Evolutionary conservation across 2,329 filamentous ascomycete genomes (phyloP), one percentile per base, ranked within the genome.

Genomic region (Fusarium siculi): DNA sequence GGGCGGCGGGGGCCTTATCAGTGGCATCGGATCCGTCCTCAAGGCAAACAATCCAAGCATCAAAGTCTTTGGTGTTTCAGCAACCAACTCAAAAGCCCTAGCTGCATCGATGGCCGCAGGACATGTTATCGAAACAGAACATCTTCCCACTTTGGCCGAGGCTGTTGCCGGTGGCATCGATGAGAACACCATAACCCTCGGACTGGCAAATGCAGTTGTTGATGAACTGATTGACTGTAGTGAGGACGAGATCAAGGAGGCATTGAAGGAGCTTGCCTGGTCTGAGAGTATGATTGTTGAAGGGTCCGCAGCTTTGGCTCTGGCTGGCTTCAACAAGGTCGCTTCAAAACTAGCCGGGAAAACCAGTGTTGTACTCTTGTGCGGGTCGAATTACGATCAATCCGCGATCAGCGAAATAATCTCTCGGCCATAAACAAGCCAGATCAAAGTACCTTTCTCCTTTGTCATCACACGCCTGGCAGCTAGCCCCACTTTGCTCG

Each of bases 351-450:
- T 60, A 3, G 21, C 9, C 5, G 44, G 25, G 10, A 44, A 59
- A 25, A 59, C 56, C 2, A 59, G 36, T 40, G 28, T 54, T 2
- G 2, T 60, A 7, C 57, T 54, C 4, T 19, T 60, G 1, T 60
- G 57, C 10, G 57, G 46, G 5, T 53, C 57, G 4, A 60, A 60
- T 34, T 60, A 60, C 7, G 57, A 54, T n/a, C 21, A 54, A 5
- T 3, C 23, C 14, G 18, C 18, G 1, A 39, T 54, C 1, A 34
- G 3, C 0, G 28, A 28, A 7, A 60, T 54, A 15, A 50, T 58
- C 11, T 56, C 23, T 25, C 0, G 0, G 1, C 9, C 9, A 9
- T 52, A 7, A 14, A 19, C 4, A 36, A n/a, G 7, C 10, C 5
- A 8, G 18, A 25, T 6, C n/a, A n/a, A n/a, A n/a, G n/a, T n/a